Conservation (phyloP, 768 basidiomycete species). For the Suillus americanus region DNA sequence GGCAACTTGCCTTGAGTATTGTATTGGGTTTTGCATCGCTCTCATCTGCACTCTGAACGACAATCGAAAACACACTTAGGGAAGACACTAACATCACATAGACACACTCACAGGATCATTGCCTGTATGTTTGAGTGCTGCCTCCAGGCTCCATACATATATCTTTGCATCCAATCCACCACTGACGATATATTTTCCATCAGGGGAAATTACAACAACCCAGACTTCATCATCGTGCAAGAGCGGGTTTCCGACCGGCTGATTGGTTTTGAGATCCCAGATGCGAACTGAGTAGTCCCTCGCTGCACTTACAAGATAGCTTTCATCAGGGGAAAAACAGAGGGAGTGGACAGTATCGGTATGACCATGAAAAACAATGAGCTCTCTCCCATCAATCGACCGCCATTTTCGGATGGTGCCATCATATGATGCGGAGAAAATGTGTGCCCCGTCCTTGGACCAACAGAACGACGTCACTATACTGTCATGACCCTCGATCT, state of each 20-base stretch:
- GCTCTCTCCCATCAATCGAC: neutral
- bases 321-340: neutral
- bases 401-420: neutral
- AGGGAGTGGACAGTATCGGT: neutral
- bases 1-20: neutral
- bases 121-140: neutral
- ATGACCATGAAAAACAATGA: neutral
- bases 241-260: too few relatives aligned
- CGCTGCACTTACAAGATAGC: too few relatives aligned
- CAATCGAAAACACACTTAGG: neutral
- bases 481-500: neutral
- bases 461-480: neutral
- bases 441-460: neutral
- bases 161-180: too few relatives aligned
- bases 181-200: too few relatives aligned
- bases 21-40: neutral
- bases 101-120: too few relatives aligned
- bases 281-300: too few relatives aligned
- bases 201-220: too few relatives aligned
- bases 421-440: neutral
- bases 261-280: too few relatives aligned
- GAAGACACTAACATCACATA: neutral
- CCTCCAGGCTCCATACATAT: conserved; percentile 1
- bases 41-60: neutral
- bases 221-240: too few relatives aligned